phyloP scores from a whole-genome alignment of 2,329 filamentous ascomycete genomes.

The Diaporthe humulicola region DNA sequence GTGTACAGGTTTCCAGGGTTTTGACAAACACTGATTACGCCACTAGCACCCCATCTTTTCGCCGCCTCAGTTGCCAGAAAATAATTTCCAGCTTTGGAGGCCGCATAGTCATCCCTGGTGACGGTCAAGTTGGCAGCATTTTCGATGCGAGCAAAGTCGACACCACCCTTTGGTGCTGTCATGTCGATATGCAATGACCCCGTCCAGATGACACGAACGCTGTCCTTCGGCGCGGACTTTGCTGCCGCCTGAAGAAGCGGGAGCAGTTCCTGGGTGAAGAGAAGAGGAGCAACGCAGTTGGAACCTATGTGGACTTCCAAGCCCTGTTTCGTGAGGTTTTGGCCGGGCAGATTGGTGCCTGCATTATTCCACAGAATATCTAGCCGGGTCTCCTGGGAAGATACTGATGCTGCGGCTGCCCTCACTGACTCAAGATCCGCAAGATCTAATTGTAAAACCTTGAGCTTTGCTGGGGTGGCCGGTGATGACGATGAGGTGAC shows the following conservation, averaged over 20 bases:
- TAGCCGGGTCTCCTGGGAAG: constrained; percentile 21
- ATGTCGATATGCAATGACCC: constrained; percentile 21
- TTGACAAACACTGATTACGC: constrained; percentile 9
- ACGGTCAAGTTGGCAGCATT: constrained; percentile 4
- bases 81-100: constrained; percentile 20
- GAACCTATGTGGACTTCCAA: constrained; percentile 17
- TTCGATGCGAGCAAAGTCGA: constrained; percentile 16
- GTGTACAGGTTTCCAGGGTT: constrained; percentile 15
- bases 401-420: constrained; percentile 10
- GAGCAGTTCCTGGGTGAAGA: constrained; percentile 18
- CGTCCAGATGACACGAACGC: constrained; percentile 8
- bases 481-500: constrained; percentile 4
- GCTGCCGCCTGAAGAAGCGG: constrained; percentile 13
- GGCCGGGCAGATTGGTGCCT: constrained; percentile 11
- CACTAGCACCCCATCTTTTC: constrained; percentile 17
- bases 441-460: constrained; percentile 16
- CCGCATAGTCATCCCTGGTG: constrained; percentile 16
- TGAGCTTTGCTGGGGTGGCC: constrained; percentile 20
- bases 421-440: constrained; percentile 8
- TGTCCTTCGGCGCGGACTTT: constrained; percentile 18
- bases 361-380: constrained; percentile 23
- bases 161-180: constrained; percentile 16
- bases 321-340: constrained; percentile 16
- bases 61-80: constrained; percentile 13
- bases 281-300: constrained; percentile 18